Percentiles rank a stretch among this genome's conserved stretches.
phyloP scores from a whole-genome alignment of 352 stramenopile species.

The Thraustochytrium sp. region DNA sequence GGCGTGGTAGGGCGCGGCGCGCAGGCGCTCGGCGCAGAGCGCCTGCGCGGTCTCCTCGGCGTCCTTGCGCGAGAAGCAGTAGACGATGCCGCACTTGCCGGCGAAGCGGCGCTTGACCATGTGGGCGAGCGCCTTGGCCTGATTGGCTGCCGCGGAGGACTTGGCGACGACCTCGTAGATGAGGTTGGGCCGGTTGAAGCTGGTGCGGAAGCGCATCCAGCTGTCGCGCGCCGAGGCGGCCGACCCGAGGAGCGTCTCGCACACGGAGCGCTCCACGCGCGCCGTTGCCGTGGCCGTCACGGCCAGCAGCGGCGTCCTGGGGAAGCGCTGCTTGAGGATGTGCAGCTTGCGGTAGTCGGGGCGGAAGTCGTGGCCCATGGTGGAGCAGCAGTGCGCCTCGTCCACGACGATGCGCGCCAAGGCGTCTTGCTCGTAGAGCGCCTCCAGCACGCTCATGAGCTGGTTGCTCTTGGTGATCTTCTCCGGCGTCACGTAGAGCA shows the following conservation, averaged over 20 bases:
- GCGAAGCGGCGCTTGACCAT: conserved; percentile 45
- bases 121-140: background rate
- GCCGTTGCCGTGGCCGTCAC: conserved; percentile 69
- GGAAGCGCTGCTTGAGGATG: conserved; percentile 81
- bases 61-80: conserved; percentile 76
- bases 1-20: conserved; percentile 68
- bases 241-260: conserved; percentile 36
- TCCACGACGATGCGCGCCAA: conserved; percentile 48
- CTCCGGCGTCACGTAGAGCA: conserved; percentile 35
- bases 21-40: conserved; percentile 53
- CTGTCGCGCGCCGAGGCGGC: conserved; percentile 24
- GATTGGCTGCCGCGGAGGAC: background rate
- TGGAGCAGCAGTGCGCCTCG: conserved; percentile 53
- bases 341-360: conserved; percentile 71
- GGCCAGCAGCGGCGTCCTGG: conserved; percentile 73
- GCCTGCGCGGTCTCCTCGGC: conserved; percentile 66
- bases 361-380: conserved; percentile 53
- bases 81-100: conserved; percentile 67
- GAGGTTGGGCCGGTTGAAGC: conserved; percentile 27
- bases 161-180: conserved; percentile 22
- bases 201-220: conserved; percentile 28
- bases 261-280: background rate
- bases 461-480: conserved; percentile 33
- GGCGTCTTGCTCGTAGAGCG: conserved; percentile 14
- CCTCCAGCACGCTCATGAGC: conserved; percentile 7